A percentile compares a stretch with the other conserved stretches of the same genome.
These are phyloP conservation scores for Nemania sp. DNA, from an alignment of 2,329 filamentous ascomycete genomes.

Conservation along the genomic window DNA sequence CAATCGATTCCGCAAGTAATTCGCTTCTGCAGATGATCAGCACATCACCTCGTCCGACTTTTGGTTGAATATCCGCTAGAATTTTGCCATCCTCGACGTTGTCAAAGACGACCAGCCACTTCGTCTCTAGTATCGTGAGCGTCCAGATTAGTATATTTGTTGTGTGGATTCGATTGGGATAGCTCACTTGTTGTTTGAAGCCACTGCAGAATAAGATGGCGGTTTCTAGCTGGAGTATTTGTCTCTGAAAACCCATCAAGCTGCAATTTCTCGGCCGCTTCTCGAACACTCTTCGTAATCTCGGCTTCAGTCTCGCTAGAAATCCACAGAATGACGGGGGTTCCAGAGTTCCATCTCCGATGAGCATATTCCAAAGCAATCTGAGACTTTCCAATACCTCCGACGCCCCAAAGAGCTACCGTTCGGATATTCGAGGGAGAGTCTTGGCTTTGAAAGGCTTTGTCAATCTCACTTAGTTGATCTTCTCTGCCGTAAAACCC, in stretches of 20 bases:
- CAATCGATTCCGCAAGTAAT: not conserved
- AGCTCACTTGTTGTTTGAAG: not conserved
- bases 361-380: not conserved
- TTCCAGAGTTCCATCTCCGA: conserved; percentile 4
- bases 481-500: not conserved
- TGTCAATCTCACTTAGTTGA: not conserved
- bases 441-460: not conserved
- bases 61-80: not conserved
- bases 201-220: not conserved
- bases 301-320: conserved; percentile 1
- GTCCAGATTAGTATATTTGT: not conserved
- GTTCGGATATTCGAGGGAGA: not conserved
- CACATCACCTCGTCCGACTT: not conserved
- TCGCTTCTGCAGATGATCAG: conserved; percentile 3
- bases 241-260: not conserved
- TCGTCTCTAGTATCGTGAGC: not conserved
- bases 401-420: not conserved
- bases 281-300: not conserved
- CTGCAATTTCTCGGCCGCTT: not conserved
- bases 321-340: not conserved
- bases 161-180: not conserved
- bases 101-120: conserved; percentile 1
- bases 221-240: not conserved
- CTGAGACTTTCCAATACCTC: not conserved
- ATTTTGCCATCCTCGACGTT: not conserved